Evolutionary conservation across 345 rosid genomes (phyloP).

Genomic region (Noccaea bulbosa): DNA sequence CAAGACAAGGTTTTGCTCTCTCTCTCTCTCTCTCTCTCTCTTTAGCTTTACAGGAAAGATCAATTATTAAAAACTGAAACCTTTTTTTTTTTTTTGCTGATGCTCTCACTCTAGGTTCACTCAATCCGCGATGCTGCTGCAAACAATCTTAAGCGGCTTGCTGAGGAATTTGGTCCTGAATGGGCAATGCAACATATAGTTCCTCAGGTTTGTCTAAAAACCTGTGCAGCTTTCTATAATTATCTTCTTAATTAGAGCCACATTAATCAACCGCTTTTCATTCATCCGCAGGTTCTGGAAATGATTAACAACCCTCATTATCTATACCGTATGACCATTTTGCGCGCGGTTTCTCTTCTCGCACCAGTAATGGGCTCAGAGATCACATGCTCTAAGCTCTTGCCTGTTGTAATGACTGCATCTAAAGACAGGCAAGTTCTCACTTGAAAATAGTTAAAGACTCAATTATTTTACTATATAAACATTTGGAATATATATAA

Average conservation of each 20-base stretch:
- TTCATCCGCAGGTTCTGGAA: constrained; percentile 66
- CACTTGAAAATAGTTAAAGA: background rate
- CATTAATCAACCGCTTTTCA: background rate
- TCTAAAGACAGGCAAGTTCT: constrained; percentile 81
- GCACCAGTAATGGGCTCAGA: constrained; percentile 93
- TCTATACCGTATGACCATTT: constrained; percentile 86
- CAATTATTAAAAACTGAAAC: background rate
- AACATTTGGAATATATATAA: constrained; percentile 1
- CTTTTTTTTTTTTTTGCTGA: background rate
- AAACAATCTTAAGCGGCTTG: constrained; percentile 79
- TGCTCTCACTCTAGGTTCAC: constrained; percentile 53
- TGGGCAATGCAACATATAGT: constrained; percentile 93
- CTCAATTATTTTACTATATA: background rate
- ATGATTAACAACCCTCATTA: constrained; percentile 79
- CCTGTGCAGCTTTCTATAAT: background rate
- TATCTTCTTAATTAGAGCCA: background rate
- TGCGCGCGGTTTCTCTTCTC: constrained; percentile 75
- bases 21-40: background rate
- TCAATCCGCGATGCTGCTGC: constrained; percentile 93
- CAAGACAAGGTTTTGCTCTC: constrained; percentile 75
- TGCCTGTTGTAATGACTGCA: constrained; percentile 70
- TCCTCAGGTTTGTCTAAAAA: constrained; percentile 64
- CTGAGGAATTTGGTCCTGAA: constrained; percentile 86
- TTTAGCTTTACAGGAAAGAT: background rate
- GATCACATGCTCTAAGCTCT: constrained; percentile 79